Evolutionary conservation across 2,329 filamentous ascomycete genomes (phyloP).

Genomic region (Claviceps monticola): DNA sequence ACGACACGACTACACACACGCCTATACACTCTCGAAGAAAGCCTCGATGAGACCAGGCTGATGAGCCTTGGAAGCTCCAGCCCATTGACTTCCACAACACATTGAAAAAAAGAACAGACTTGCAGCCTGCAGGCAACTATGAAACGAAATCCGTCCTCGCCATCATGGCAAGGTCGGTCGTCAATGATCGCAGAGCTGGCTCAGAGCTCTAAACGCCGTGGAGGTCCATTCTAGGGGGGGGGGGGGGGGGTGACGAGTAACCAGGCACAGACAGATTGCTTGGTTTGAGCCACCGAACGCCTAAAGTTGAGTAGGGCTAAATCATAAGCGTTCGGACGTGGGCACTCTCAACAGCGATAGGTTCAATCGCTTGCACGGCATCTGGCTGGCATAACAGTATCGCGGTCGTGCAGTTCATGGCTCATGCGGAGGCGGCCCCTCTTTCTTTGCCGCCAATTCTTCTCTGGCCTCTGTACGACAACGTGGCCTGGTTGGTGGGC

Average conservation of each 20-base stretch:
- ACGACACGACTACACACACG: background rate
- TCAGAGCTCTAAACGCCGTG: slow-evolving; percentile 7
- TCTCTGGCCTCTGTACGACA: background rate
- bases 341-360: background rate
- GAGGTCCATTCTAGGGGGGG: background rate
- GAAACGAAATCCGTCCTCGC: background rate
- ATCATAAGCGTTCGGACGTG: background rate
- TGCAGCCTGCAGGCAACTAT: background rate
- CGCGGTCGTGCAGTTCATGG: slow-evolving; percentile 8
- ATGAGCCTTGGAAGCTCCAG: background rate
- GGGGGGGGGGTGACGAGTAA: background rate
- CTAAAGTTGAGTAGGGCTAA: background rate
- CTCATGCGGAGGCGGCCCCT: slow-evolving; percentile 5
- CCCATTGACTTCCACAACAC: background rate
- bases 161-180: background rate
- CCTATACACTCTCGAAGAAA: background rate
- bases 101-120: background rate
- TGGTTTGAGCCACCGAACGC: background rate
- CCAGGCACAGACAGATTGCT: background rate
- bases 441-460: background rate
- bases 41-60: background rate
- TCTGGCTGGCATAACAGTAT: slow-evolving; percentile 6
- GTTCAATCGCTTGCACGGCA: slow-evolving; percentile 12
- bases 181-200: slow-evolving; percentile 3
- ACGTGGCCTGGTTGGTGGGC: background rate